phyloP scores from a whole-genome alignment of 306 rosid genomes.

The Fagus sylvatica region DNA sequence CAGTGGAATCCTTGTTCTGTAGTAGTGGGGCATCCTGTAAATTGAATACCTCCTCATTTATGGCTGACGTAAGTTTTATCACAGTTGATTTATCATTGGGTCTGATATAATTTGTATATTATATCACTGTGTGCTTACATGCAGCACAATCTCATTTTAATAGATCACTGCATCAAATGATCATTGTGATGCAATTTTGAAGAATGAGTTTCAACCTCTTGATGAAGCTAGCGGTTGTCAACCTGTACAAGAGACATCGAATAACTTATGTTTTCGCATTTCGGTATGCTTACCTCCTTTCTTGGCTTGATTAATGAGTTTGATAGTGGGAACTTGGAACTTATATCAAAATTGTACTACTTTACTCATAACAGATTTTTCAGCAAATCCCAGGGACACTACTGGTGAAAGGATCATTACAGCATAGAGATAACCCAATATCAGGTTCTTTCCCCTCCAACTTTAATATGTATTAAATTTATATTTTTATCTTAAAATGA shows the following conservation, averaged over 20 bases:
- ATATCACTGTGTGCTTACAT: conserved; percentile 19
- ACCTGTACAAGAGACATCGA: conserved; percentile 31
- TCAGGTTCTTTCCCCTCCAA: conserved; percentile 53
- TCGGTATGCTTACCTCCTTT: conserved; percentile 42
- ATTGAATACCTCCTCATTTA: conserved; percentile 68
- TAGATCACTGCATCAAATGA: conserved; percentile 55
- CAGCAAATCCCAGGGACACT: conserved; percentile 87
- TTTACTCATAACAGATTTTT: conserved; percentile 59
- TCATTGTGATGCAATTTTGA: conserved; percentile 53
- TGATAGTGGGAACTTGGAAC: conserved; percentile 19
- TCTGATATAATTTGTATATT: conserved; percentile 7
- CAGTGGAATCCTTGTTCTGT: conserved; percentile 52
- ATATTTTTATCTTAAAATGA: background rate
- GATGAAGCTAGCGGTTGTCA: conserved; percentile 30
- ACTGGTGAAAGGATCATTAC: conserved; percentile 80
- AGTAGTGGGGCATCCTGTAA: conserved; percentile 54
- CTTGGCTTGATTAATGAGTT: conserved; percentile 21
- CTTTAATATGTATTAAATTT: background rate
- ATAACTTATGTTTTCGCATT: conserved; percentile 50
- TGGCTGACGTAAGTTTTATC: conserved; percentile 59
- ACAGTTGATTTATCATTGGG: conserved; percentile 5
- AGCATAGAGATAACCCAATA: conserved; percentile 47
- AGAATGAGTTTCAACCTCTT: conserved; percentile 38
- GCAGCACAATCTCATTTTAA: conserved; percentile 22
- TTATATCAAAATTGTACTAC: conserved; percentile 8